phyloP scores from a whole-genome alignment of 2,329 filamentous ascomycete species.

The Oidium heveae region DNA sequence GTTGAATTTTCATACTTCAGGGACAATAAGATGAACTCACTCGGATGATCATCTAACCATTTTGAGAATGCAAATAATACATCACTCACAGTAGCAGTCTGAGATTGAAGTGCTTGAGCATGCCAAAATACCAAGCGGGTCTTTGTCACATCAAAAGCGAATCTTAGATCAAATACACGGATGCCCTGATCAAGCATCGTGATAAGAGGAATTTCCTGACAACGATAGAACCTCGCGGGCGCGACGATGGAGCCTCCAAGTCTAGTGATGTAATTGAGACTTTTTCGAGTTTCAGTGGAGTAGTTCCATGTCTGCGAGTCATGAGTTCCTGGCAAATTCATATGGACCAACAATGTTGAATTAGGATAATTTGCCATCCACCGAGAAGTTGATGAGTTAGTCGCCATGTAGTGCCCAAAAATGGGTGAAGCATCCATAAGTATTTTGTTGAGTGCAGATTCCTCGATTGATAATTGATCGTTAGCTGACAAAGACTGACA shows the following conservation, averaged over 20 bases:
- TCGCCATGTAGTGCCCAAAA: conserved; percentile 16
- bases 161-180: conserved; percentile 25
- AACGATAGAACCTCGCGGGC: conserved; percentile 16
- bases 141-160: conserved; percentile 21
- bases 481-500: too few relatives aligned
- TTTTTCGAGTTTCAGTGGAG: conserved; percentile 17
- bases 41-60: conserved; percentile 22
- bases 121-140: conserved; percentile 24
- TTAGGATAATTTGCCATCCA: conserved; percentile 24
- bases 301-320: conserved; percentile 28
- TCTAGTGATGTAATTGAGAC: conserved; percentile 17
- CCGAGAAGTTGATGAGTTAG: conserved; percentile 10
- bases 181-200: conserved; percentile 21
- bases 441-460: conserved; percentile 18
- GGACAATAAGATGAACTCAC: conserved; percentile 21
- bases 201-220: conserved; percentile 17
- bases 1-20: conserved; percentile 21
- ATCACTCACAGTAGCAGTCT: conserved; percentile 19
- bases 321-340: conserved; percentile 26
- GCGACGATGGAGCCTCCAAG: conserved; percentile 15
- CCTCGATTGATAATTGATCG: too few relatives aligned
- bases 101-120: conserved; percentile 19
- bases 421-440: conserved; percentile 19
- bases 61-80: conserved; percentile 22
- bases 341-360: conserved; percentile 18